A percentile compares a stretch with the other conserved stretches of the same genome.
Evolutionary conservation across 202 grass and related monocot genomes (phyloP).

Genomic region (Schoenoplectus tabernaemontani): DNA sequence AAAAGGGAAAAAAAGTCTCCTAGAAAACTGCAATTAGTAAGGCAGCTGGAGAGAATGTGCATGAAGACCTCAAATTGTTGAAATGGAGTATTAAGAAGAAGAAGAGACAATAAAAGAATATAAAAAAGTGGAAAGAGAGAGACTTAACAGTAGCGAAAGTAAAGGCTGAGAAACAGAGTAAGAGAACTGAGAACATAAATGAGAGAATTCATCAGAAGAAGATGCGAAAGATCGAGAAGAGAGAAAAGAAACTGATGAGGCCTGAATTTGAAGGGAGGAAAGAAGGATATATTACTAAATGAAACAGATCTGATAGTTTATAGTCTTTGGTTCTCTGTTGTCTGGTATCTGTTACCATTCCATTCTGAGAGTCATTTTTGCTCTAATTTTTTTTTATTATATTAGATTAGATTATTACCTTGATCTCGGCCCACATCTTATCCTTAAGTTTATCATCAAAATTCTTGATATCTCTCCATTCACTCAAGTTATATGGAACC

Average conservation of each 20-base stretch:
- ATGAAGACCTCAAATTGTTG: slow-evolving; percentile 74
- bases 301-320: not conserved
- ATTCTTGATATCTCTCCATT: too few relatives aligned
- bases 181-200: slow-evolving; percentile 47
- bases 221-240: slow-evolving; percentile 74
- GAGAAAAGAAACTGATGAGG: slow-evolving; percentile 86
- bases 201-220: slow-evolving; percentile 74
- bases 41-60: slow-evolving; percentile 76
- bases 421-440: too few relatives aligned
- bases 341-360: not conserved
- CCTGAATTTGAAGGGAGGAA: slow-evolving; percentile 82
- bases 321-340: not conserved
- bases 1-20: slow-evolving; percentile 48
- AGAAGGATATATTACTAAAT: slow-evolving; percentile 59
- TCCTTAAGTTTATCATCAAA: too few relatives aligned
- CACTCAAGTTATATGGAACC: too few relatives aligned
- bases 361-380: not conserved
- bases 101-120: slow-evolving; percentile 54
- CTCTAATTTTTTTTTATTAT: too few relatives aligned
- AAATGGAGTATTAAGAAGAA: slow-evolving; percentile 80
- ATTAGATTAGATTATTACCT: too few relatives aligned
- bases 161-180: slow-evolving; percentile 50
- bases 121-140: slow-evolving; percentile 61
- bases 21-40: slow-evolving; percentile 61
- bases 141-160: slow-evolving; percentile 33